Conservation (phyloP, 805 yeast genomes). For the Ogataea pini region DNA sequence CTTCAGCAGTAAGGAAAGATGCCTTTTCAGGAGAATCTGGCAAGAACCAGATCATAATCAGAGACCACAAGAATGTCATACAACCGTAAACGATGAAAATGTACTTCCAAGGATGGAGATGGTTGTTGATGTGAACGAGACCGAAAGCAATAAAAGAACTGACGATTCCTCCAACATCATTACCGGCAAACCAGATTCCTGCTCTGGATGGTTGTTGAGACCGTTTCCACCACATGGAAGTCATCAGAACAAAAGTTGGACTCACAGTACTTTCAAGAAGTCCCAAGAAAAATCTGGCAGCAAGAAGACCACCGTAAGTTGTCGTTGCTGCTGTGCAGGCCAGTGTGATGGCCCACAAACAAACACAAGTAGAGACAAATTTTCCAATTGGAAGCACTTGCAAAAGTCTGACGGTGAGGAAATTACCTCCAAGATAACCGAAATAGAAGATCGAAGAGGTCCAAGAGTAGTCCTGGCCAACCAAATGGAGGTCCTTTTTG, state of each 20-base stretch:
- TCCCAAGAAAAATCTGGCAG: conserved; percentile 53
- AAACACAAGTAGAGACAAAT: conserved; percentile 46
- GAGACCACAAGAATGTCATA: conserved; percentile 45
- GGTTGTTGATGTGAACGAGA: conserved; percentile 41
- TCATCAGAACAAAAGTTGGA: conserved; percentile 57
- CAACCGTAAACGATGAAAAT: conserved; percentile 62
- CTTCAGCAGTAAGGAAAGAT: conserved; percentile 44
- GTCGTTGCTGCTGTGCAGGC: conserved; percentile 48
- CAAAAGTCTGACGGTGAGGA: conserved; percentile 45
- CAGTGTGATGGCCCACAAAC: conserved; percentile 67
- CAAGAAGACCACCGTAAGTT: conserved; percentile 46
- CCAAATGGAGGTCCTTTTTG: conserved; percentile 49
- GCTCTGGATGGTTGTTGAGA: conserved; percentile 42
- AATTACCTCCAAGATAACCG: conserved; percentile 62
- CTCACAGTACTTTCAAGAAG: conserved; percentile 53
- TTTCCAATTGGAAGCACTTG: conserved; percentile 62
- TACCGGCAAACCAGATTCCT: conserved; percentile 46
- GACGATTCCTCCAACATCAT: conserved; percentile 47
- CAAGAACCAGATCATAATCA: conserved; percentile 32
- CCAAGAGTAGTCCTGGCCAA: conserved; percentile 41
- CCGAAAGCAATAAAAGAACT: conserved; percentile 59
- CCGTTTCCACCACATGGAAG: conserved; percentile 58
- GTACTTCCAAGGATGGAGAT: conserved; percentile 58
- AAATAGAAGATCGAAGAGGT: conserved; percentile 42
- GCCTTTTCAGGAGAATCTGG: conserved; percentile 51